A percentile compares a stretch with the other conserved stretches of the same genome.
Conservation (phyloP, 1,284 basidiomycete genomes). For the Cryptococcus amylolentus region DNA sequence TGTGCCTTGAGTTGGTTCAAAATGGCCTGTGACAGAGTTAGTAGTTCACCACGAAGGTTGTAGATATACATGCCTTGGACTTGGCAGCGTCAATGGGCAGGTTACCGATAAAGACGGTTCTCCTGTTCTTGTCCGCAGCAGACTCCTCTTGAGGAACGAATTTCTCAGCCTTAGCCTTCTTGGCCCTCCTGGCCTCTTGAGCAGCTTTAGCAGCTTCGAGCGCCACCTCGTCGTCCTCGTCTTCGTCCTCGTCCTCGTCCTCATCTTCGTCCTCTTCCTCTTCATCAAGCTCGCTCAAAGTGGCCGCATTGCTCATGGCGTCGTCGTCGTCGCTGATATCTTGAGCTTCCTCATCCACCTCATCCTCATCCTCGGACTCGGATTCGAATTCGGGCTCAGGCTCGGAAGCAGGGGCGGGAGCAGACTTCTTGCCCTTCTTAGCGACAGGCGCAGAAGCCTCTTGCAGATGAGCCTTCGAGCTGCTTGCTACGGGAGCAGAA, state of each 20-base stretch:
- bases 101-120: conserved; percentile 94
- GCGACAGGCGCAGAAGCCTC: conserved; percentile 4
- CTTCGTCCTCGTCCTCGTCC: conserved; percentile 24
- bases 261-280: conserved; percentile 25
- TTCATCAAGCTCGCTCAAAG: conserved; percentile 21
- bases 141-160: conserved; percentile 66
- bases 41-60: not conserved
- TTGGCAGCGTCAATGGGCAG: conserved; percentile 71
- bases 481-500: conserved; percentile 16
- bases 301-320: conserved; percentile 7
- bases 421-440: conserved; percentile 16
- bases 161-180: conserved; percentile 29
- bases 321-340: conserved; percentile 22
- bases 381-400: conserved; percentile 2
- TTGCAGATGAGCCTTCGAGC: conserved; percentile 12
- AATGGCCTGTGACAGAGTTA: conserved; percentile 38
- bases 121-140: conserved; percentile 63
- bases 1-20: conserved; percentile 68
- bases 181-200: conserved; percentile 20
- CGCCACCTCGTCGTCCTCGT: conserved; percentile 21
- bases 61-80: conserved; percentile 59
- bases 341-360: conserved; percentile 11
- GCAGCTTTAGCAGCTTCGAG: conserved; percentile 46
- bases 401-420: not conserved
- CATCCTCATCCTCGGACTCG: conserved; percentile 10